Base-by-base conservation (phyloP, 768 basidiomycete species). In the Trametes cinnabarina region DNA sequence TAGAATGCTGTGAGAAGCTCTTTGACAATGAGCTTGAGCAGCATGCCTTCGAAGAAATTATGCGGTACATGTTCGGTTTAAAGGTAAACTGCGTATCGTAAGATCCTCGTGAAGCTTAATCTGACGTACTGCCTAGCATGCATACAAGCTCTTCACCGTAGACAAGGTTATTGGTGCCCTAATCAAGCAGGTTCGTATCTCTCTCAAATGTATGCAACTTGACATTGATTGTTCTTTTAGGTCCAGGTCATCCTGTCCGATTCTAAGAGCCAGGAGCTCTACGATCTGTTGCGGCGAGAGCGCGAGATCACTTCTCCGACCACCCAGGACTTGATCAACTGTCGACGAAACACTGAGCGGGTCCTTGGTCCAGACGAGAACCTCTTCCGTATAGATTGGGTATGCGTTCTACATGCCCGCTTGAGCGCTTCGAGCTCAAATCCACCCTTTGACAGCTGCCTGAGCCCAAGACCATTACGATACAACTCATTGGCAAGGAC, bases 11-110 rank as follows among this genome's bases (percentile, higher is more conserved):
- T 68, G 97, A 99, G 70, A 82, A 86, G 58, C 71, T 98, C 43
- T 97, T 98, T 63, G 95, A 95, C 67, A 90, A 89, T 62, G 92
- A 97, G 69, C 78, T 98, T 22, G 97, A 99, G 65, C 88, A 88
- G 62, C 75, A 78, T 41, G 81, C 78, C 4, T 98, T 95, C 69
- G 96, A 98, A 72, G 97, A 99, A 64, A 90, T 90, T 65, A 82
- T 96, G 77, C 80, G 96, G 41, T 81, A 80, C 54, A 86, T 94
- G 79, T 95, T 93, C 71, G 90, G 92, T n/a, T 79, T 85, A 42
- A 84, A 84, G 78, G 94, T 88, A 34, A 26, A 69, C 30, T 32
- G 30, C 12, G 30, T 60, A 20, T 53, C 44, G 12, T 15, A 17
- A 17, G 10, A 20, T 19, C 26, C 50, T 15, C 17, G 22, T 9